Base-by-base conservation (phyloP, 768 basidiomycete species). In the Agrocybe pediades region DNA sequence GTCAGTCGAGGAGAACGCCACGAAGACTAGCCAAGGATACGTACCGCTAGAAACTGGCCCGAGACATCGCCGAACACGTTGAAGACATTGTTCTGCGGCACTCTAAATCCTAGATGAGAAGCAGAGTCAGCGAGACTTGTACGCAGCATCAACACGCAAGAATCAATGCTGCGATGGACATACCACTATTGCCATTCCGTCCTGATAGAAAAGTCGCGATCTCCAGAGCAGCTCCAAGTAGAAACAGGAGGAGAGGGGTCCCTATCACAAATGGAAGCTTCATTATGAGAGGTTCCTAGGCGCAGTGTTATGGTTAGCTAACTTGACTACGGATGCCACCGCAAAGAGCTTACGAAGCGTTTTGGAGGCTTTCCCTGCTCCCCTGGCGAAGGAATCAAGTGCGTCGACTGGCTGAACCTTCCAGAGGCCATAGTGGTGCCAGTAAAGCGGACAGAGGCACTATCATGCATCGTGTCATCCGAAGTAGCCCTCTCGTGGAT, bases 21-120 rank as follows among this genome's bases (percentile, higher is more conserved):
- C 2, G 51, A 9, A 17, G 45, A 52, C 25, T 20, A 42, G 16
- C 7, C 33, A 36, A 9, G 16, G 19, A 20, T 16, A 64, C 72
- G 40, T 54, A 74, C 82, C 60, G 71, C 77, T 64, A 68, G 60
- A 56, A 78, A 80, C 56, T 78, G 76, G 3, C 69, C 71, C 9
- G 83, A 83, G 7, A 77, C 74, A 24, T 80, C 64, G 7, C 70
- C 67, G 55, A 87, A 78, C 0, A 80, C 67, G 59, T 84, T 82
- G 33, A 86, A 75, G 0, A 79, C 68, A 53, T 83, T 86, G 40
- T 67, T 68, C 26, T 64, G 45, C 13, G 82, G 81, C 17, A 86
- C 82, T 26, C 53, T 27, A 58, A 83, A 88, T 17, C 86, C 85
- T 87, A 56, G 25, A 39, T 21, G n/a, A 46, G 19, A 17, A 42